phyloP scores from a whole-genome alignment of 306 rosid genomes.

The Inga leiocalycina region DNA sequence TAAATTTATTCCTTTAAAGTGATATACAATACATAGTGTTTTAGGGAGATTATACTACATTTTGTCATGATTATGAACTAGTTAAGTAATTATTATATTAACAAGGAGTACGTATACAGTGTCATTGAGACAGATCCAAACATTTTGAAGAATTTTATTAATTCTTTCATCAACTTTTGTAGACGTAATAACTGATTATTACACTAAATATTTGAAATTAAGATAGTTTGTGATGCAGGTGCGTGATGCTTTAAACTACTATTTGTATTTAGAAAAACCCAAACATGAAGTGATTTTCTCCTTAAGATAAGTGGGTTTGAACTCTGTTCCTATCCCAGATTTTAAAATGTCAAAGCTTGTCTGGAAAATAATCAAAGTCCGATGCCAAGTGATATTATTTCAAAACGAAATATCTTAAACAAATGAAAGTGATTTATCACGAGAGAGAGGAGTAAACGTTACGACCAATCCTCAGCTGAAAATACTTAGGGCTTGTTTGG shows the following conservation, averaged over 20 bases:
- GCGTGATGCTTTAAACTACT: neutral
- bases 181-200: neutral
- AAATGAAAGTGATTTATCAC: neutral
- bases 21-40: no score
- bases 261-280: neutral
- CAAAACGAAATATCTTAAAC: neutral
- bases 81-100: no score
- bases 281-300: neutral
- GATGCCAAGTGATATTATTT: neutral
- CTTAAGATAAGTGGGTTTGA: neutral
- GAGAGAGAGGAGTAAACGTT: neutral
- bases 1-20: no score
- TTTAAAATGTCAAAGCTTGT: neutral
- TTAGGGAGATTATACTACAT: no score
- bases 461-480: neutral
- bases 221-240: neutral
- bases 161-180: neutral
- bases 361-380: neutral
- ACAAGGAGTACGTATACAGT: no score
- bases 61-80: no score
- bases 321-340: neutral
- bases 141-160: neutral
- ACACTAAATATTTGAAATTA: neutral
- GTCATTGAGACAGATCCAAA: no score
- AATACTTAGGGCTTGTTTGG: no score